Conservation (phyloP, 441 rosid species). For the Hura crepitans region DNA sequence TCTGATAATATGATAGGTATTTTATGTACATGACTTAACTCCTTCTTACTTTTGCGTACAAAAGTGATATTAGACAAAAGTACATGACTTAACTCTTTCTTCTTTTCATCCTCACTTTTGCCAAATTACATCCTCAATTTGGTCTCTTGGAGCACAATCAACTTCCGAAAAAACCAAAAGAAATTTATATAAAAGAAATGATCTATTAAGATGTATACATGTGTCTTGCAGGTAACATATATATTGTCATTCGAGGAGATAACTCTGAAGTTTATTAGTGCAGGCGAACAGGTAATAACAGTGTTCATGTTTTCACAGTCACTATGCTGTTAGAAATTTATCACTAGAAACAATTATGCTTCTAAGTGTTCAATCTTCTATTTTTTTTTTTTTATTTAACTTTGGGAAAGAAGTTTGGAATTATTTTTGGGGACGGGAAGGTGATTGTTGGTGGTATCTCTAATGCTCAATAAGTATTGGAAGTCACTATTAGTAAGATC, state of each 20-base stretch:
- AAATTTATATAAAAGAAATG: too few relatives aligned
- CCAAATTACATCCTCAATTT: background rate
- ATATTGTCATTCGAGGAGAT: conserved; percentile 93
- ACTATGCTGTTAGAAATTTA: background rate
- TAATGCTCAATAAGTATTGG: background rate
- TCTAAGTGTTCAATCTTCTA: background rate
- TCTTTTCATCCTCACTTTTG: background rate
- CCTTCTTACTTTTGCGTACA: too few relatives aligned
- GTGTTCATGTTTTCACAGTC: conserved; percentile 11
- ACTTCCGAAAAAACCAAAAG: background rate
- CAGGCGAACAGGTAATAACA: conserved; percentile 70
- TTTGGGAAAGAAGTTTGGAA: background rate
- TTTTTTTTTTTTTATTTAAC: background rate
- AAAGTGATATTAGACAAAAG: too few relatives aligned
- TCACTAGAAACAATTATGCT: background rate
- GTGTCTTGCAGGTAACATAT: conserved; percentile 70
- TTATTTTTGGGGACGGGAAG: background rate
- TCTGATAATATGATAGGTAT: background rate
- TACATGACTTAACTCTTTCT: too few relatives aligned
- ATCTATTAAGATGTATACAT: too few relatives aligned
- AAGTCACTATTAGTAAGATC: conserved; percentile 11
- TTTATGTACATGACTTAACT: background rate
- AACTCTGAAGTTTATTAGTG: conserved; percentile 83
- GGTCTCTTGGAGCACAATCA: background rate
- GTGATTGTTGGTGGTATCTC: background rate